These are phyloP conservation scores for Yarrowia sp. DNA, from an alignment of 805 yeast genomes.

Conservation along the genomic window DNA sequence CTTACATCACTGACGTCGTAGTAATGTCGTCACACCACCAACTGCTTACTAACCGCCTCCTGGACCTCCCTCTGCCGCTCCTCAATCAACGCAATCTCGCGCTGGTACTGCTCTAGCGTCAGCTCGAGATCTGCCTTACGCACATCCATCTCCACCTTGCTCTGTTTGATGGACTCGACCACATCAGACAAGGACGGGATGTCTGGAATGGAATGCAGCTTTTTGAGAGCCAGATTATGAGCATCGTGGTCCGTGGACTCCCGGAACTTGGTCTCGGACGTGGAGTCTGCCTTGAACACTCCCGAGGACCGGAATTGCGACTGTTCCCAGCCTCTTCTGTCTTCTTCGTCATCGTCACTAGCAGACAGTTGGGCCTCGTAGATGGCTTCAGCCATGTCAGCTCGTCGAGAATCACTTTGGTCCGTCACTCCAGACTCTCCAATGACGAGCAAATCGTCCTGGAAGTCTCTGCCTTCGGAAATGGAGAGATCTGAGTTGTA, in stretches of 20 bases:
- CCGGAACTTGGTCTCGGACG: neutral
- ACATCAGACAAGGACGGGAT: slow-evolving; percentile 1
- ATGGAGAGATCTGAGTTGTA: slow-evolving; percentile 10
- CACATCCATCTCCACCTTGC: neutral
- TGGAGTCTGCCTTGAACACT: neutral
- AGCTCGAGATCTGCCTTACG: neutral
- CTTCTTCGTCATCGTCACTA: slow-evolving; percentile 13
- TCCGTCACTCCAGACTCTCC: slow-evolving; percentile 2
- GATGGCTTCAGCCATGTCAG: slow-evolving; percentile 16
- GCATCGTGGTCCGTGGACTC: neutral
- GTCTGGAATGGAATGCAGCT: neutral
- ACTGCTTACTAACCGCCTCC: neutral
- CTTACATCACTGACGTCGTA: no score
- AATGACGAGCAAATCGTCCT: neutral
- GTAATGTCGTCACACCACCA: neutral
- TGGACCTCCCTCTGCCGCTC: slow-evolving; percentile 9
- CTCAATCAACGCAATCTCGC: slow-evolving; percentile 1
- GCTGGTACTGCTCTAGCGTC: slow-evolving; percentile 25
- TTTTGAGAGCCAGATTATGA: neutral
- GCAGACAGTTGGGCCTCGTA: slow-evolving; percentile 16
- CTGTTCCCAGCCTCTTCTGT: slow-evolving; percentile 1
- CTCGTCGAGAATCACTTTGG: neutral
- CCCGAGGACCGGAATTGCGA: slow-evolving; percentile 15
- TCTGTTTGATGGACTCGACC: neutral
- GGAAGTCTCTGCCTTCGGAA: slow-evolving; percentile 5